These are phyloP conservation scores for Sporopachydermia cereana DNA, from an alignment of 1,139 yeast genomes.

Conservation along the genomic window DNA sequence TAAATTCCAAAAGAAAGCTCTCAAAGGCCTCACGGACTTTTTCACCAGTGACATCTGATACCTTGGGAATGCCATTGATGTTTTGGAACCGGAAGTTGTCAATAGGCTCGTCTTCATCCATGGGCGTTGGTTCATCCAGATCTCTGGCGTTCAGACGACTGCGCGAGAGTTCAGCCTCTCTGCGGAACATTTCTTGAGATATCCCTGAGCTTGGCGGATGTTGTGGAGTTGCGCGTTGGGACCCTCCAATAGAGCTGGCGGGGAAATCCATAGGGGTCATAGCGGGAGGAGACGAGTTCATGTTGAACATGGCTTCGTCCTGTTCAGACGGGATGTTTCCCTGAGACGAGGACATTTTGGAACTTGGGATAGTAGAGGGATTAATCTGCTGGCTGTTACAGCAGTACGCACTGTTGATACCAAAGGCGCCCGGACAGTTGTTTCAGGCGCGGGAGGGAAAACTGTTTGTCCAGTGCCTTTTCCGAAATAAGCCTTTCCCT, in stretches of 20 bases:
- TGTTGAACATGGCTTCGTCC: not conserved
- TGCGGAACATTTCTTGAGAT: conserved; percentile 8
- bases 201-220: conserved; percentile 7
- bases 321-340: not conserved
- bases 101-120: conserved; percentile 17
- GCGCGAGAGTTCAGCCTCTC: conserved; percentile 11
- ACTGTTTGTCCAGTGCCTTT: too few relatives aligned
- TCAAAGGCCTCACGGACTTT: conserved; percentile 89
- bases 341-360: not conserved
- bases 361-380: too few relatives aligned
- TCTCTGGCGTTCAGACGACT: not conserved
- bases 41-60: conserved; percentile 85
- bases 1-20: conserved; percentile 62
- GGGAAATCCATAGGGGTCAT: conserved; percentile 1
- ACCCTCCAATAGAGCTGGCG: conserved; percentile 9
- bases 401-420: too few relatives aligned
- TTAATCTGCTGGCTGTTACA: too few relatives aligned
- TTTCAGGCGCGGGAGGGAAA: too few relatives aligned
- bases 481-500: too few relatives aligned
- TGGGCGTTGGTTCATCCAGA: conserved; percentile 4
- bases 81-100: conserved; percentile 19
- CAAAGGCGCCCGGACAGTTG: too few relatives aligned
- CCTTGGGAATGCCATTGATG: conserved; percentile 67
- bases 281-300: conserved; percentile 4
- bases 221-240: not conserved